Conservation (phyloP, 1,284 basidiomycete genomes). For the Ustilago cynodontis region DNA sequence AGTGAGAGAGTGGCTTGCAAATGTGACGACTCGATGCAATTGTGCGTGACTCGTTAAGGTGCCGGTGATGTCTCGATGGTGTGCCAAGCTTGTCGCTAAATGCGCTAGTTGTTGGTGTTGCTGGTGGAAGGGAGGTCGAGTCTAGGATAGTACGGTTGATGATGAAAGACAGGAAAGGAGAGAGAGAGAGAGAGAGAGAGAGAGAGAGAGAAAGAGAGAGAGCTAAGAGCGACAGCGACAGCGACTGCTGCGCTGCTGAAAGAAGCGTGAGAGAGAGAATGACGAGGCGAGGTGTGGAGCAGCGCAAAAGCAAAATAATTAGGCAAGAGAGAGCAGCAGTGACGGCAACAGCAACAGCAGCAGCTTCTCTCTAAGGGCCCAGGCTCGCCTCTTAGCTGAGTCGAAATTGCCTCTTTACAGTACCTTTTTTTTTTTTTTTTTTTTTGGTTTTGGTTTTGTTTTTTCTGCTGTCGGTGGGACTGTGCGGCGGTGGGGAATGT, state of each 20-base stretch:
- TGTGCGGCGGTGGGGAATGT: conserved; percentile 1
- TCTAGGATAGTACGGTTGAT: neutral
- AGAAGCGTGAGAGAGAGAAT: neutral
- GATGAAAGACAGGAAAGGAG: neutral
- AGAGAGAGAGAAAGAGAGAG: neutral
- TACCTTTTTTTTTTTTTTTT: too few relatives aligned
- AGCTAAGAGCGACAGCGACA: too few relatives aligned
- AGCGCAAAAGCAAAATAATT: neutral
- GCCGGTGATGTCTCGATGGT: neutral
- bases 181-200: neutral
- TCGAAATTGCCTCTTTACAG: neutral
- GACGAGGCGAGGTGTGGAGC: conserved; percentile 7
- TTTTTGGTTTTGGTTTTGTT: too few relatives aligned
- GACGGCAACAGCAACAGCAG: neutral
- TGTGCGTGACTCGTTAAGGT: neutral
- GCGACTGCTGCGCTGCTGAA: neutral
- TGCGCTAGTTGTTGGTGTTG: neutral
- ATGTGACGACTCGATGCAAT: neutral
- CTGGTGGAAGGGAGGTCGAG: neutral
- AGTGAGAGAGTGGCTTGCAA: neutral
- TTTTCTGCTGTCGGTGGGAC: neutral
- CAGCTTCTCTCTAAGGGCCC: neutral
- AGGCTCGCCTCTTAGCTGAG: neutral
- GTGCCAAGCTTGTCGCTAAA: neutral
- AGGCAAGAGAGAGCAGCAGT: conserved; percentile 8